Evolutionary conservation across 192 early-diverging fungal genomes (phyloP), one percentile per base, ranked within the genome.

Genomic region (Linderina pennispora): DNA sequence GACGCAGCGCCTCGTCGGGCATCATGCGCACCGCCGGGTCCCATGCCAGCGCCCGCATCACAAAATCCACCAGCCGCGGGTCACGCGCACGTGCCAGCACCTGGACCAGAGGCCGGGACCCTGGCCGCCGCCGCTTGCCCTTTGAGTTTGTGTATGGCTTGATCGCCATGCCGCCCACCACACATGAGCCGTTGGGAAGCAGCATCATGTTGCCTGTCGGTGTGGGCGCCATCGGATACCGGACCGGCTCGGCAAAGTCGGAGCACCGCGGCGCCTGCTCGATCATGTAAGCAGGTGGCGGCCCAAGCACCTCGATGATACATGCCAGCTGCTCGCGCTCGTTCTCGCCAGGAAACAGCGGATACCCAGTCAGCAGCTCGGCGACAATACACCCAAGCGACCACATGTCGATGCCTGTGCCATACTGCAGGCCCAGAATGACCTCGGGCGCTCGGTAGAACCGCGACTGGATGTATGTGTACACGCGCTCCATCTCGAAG

Each of bases 371-470:
- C 53, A 80, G 81, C 19, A 98, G 71, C 53, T 98, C 95, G 11
- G 86, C 93, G 8, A 94, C 77, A 40, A 98, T 95, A 59, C 93
- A 96, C 11, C 95, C 95, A 34, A 98, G 70, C 46, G 84, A 87
- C 95, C 95, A 98, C 83, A 98, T 88, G 65, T 98, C 95, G 50
- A 98, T 98, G 2, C 89, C 82, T 47, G 83, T 89, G 44, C 78
- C 88, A 54, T 98, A 98, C 15, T 76, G 77, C 55, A 80, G 77
- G 23, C 92, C 91, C 39, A 98, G 62, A 37, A 98, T 98, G 17
- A 98, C 91, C 68, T 98, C 96, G 8, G 96, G 96, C 16, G 89
- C 88, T 21, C 96, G 85, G 65, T 98, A 98, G 73, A 98, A 98
- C 33, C 96, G 78, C 49, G 80, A 83, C 65, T 98, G 96, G 39